Evolutionary conservation across 2,329 filamentous ascomycete genomes (phyloP).

Genomic region (Aspergillus pseudoterreus): DNA sequence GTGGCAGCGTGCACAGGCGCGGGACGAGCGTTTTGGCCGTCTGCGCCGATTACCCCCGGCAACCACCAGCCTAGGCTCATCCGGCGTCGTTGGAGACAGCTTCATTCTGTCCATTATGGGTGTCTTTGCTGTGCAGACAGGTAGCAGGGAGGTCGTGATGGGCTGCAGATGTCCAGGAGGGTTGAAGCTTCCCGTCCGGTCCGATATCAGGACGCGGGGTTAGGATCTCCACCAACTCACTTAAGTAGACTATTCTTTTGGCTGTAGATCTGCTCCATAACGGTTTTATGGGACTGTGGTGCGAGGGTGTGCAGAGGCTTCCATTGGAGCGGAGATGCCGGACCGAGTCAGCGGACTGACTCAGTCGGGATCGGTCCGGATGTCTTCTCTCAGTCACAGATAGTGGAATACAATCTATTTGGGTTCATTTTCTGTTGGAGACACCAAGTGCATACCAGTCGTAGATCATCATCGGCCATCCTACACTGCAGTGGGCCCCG

Average conservation of each 20-base stretch:
- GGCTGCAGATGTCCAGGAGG: not conserved
- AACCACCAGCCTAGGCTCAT: not conserved
- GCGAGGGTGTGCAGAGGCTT: not conserved
- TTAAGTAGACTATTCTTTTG: too few relatives aligned
- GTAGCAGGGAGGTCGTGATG: not conserved
- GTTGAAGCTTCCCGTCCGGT: not conserved
- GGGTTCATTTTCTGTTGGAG: too few relatives aligned
- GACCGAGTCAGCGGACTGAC: not conserved
- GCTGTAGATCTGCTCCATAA: too few relatives aligned
- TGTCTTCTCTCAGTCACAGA: not conserved
- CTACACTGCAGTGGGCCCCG: not conserved
- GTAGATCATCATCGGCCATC: too few relatives aligned
- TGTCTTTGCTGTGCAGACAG: not conserved
- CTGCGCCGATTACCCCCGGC: not conserved
- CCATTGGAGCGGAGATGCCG: not conserved
- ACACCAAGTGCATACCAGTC: too few relatives aligned
- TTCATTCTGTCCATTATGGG: not conserved
- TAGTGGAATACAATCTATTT: too few relatives aligned
- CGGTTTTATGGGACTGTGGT: too few relatives aligned
- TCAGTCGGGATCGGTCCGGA: not conserved
- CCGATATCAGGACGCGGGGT: not conserved
- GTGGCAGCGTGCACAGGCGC: slow-evolving; percentile 11
- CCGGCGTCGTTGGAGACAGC: not conserved
- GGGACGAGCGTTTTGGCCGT: slow-evolving; percentile 7
- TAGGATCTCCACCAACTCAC: not conserved